phyloP scores from a whole-genome alignment of 768 basidiomycete genomes.

The Piloderma croceum region DNA sequence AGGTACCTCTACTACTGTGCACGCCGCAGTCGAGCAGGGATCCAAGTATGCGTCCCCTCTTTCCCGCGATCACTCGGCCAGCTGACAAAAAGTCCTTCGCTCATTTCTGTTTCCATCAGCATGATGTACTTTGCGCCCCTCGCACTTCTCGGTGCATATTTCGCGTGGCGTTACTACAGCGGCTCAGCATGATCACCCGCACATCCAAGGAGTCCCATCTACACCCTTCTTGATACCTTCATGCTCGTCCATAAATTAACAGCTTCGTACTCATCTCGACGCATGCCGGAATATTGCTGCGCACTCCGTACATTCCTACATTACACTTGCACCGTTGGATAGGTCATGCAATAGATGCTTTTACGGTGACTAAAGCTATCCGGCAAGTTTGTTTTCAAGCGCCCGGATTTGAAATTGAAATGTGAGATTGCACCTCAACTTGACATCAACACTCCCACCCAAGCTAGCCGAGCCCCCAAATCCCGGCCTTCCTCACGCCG shows the following conservation, averaged over 20 bases:
- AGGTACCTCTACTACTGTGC: conserved; percentile 35
- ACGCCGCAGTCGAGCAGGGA: conserved; percentile 53
- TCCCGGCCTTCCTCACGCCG: conserved; percentile 77
- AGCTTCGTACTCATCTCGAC: too few species aligned
- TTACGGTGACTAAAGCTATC: too few species aligned
- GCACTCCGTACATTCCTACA: too few species aligned
- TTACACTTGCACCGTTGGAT: too few species aligned
- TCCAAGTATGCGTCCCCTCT: conserved; percentile 48
- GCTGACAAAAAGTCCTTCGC: conserved; percentile 9
- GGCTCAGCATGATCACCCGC: conserved; percentile 32
- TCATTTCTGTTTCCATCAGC: conserved; percentile 30
- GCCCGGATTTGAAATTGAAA: too few species aligned
- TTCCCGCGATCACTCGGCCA: conserved; percentile 1
- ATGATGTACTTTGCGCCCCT: conserved; percentile 84
- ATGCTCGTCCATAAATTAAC: too few species aligned
- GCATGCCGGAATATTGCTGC: too few species aligned
- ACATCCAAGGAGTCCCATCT: background rate
- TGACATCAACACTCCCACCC: too few species aligned
- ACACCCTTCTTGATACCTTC: background rate
- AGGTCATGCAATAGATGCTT: too few species aligned
- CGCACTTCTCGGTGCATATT: conserved; percentile 74
- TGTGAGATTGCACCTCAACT: too few species aligned
- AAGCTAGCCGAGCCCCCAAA: conserved; percentile 74
- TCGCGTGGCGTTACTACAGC: conserved; percentile 78
- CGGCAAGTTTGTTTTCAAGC: too few species aligned